phyloP scores from a whole-genome alignment of 495 filamentous ascomycete genomes.

The Daldinia loculata region DNA sequence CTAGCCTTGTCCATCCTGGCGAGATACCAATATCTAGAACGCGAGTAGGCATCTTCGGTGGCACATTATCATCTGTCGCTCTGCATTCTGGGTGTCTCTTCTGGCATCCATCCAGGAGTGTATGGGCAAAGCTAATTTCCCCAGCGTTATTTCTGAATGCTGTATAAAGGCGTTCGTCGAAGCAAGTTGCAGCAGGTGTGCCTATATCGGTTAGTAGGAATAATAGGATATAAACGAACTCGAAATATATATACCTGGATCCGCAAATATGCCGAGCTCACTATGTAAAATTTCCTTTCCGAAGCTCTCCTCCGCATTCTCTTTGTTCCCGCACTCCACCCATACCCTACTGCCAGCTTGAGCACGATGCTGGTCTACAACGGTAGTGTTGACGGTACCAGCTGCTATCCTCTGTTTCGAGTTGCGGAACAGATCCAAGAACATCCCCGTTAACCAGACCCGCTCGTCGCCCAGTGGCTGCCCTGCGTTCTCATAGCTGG shows the following conservation, averaged over 20 bases:
- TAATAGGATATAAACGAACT: not conserved
- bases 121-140: conserved; percentile 19
- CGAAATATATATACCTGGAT: conserved; percentile 26
- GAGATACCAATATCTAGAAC: conserved; percentile 31
- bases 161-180: conserved; percentile 15
- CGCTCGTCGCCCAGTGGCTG: conserved; percentile 20
- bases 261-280: conserved; percentile 20
- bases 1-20: conserved; percentile 14
- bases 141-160: conserved; percentile 17
- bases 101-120: conserved; percentile 4
- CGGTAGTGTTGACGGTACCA: not conserved
- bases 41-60: conserved; percentile 38
- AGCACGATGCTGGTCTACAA: not conserved
- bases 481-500: not conserved
- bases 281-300: not conserved
- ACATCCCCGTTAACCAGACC: conserved; percentile 18
- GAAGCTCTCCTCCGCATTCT: conserved; percentile 13
- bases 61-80: not conserved
- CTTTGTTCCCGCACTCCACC: conserved; percentile 14
- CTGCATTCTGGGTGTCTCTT: conserved; percentile 26
- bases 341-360: conserved; percentile 5
- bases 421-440: conserved; percentile 1
- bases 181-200: not conserved
- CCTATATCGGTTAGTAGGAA: not conserved
- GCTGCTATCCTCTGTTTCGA: not conserved